Base-by-base conservation (phyloP, 352 stramenopile genomes). In the Phytophthora europaea region DNA sequence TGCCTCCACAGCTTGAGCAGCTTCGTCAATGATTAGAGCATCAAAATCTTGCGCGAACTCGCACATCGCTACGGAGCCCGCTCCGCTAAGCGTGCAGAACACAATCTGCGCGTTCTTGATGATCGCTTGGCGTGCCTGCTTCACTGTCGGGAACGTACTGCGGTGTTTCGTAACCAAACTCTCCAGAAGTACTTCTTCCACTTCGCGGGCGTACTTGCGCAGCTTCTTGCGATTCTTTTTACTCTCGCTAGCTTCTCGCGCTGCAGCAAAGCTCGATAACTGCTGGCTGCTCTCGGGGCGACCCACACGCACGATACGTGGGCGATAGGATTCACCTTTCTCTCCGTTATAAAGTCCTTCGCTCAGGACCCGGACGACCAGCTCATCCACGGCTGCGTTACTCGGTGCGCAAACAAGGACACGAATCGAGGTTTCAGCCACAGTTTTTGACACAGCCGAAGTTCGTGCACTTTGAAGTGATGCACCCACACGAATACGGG, bases 11-110 rank as follows among this genome's bases (percentile, higher is more conserved):
- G 96, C 97, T 80, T 99, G 97, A 2, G 98, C 98, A 5, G 98
- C 98, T 78, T 99, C 98, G 75, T 99, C 98, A 59, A 99, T 98
- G 40, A 99, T 87, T 4, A 99, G 83, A 6, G 98, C 84, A 76
- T 99, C 98, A 72, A 99, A 99, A 34, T 96, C 80, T 28, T 97
- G 81, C 26, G 98, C 88, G 12, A 99, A 82, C 34, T 97, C 88
- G 67, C 91, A 97, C 67, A 96, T 93, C 3, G 82, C 81, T 12
- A 90, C 79, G 0, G 87, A 96, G 4, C 89, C 89, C 6, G 89
- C 87, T 13, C 89, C 89, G 61, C 87, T 94, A n/a, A 96, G 79
- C 15, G 89, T 96, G 66, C 89, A 96, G 28, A 96, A 96, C 36
- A 96, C 87, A 57, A 96, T 84, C 73, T 96, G 89, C 6, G 87